Percentiles rank a stretch among this genome's conserved stretches.
Conservation (phyloP, 768 basidiomycete genomes). For the Clavaria fumosa region DNA sequence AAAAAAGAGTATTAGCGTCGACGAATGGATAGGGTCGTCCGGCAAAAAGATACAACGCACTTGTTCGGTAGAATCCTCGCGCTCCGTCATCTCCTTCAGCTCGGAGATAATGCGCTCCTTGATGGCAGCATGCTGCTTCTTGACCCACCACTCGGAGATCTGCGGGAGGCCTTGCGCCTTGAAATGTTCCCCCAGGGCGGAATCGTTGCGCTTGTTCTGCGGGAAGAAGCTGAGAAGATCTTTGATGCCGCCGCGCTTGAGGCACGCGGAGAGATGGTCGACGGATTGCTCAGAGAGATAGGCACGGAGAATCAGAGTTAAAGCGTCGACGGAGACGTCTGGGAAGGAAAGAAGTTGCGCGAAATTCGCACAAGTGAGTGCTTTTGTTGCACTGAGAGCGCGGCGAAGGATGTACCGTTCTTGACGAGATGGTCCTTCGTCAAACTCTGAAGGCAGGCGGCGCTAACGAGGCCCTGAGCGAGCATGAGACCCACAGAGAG, state of each 20-base stretch:
- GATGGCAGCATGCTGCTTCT: constrained; percentile 71
- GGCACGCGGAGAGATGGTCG: constrained; percentile 72
- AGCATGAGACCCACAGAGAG: constrained; percentile 70
- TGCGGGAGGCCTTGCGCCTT: constrained; percentile 59
- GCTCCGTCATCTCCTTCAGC: constrained; percentile 54
- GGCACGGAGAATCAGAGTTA: constrained; percentile 67
- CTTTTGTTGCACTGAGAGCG: too few relatives aligned
- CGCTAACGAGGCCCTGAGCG: constrained; percentile 67
- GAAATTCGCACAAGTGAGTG: constrained; percentile 3
- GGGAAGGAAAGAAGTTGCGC: constrained; percentile 5
- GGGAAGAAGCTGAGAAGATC: constrained; percentile 86
- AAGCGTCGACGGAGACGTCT: constrained; percentile 67
- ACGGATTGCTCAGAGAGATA: constrained; percentile 74
- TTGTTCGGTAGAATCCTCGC: constrained; percentile 50
- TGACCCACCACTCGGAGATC: constrained; percentile 89
- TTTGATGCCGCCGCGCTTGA: constrained; percentile 75
- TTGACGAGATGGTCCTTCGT: constrained; percentile 93
- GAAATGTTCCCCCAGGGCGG: constrained; percentile 75
- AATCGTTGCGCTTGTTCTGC: constrained; percentile 57
- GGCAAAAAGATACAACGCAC: constrained; percentile 25
- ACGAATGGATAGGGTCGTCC: neutral
- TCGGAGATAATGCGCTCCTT: constrained; percentile 63
- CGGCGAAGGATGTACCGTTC: constrained; percentile 42
- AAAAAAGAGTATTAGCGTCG: constrained; percentile 1
- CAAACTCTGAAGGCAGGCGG: constrained; percentile 64